Conservation (phyloP, 225 moss, liverwort and hornwort genomes). For the Neckera pumila region DNA sequence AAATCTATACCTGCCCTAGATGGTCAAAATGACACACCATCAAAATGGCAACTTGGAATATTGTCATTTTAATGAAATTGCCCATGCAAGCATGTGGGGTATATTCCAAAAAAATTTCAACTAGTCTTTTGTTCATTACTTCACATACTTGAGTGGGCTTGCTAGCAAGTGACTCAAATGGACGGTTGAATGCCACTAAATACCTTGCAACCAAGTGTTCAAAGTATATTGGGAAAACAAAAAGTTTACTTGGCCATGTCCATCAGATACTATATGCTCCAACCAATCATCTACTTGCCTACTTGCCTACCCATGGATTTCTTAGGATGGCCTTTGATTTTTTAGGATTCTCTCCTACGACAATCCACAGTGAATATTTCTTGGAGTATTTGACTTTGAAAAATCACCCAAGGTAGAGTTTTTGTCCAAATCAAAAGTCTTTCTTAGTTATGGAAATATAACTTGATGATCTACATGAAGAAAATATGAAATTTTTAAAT, state of each 20-base stretch:
- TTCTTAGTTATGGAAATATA: not conserved
- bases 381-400: not conserved
- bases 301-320: not conserved
- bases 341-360: not conserved
- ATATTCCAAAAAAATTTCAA: not conserved
- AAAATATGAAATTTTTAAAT: not conserved
- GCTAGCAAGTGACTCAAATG: not conserved
- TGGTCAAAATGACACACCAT: too few relatives aligned
- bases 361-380: not conserved
- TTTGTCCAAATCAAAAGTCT: not conserved
- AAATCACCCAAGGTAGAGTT: not conserved
- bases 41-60: too few relatives aligned
- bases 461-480: accelerated
- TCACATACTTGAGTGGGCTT: not conserved
- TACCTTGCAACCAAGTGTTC: too few relatives aligned
- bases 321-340: not conserved
- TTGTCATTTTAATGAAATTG: too few relatives aligned
- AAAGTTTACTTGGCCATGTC: too few relatives aligned
- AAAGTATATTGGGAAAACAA: not conserved
- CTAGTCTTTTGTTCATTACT: not conserved
- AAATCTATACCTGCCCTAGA: too few relatives aligned
- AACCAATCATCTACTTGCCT: not conserved
- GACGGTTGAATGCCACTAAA: not conserved
- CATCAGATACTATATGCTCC: not conserved
- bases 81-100: not conserved